Evolutionary conservation across 352 stramenopile species (phyloP), one percentile per base, ranked within the genome.

Genomic region (Phytophthora pluvialis): DNA sequence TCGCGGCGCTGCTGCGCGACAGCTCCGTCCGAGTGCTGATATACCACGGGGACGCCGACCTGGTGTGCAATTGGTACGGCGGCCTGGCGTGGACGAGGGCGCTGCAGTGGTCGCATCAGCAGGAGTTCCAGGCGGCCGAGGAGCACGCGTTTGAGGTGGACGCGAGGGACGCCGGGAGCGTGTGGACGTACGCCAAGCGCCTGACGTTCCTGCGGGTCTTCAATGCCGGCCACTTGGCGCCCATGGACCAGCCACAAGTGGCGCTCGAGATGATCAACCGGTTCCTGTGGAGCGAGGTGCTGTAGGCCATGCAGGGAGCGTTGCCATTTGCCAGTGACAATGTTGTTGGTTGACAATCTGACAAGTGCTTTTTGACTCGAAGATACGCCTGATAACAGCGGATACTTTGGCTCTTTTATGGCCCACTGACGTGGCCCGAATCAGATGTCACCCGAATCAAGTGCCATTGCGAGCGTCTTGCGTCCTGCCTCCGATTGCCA

Each of bases 31-130:
- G 80, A 5, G 93, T 98, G 26, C 74, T 99, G 12, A 95, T 99
- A 55, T 99, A 99, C 79, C 86, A 93, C n/a, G 97, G 97, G 39
- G 97, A 99, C 71, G 81, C 93, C 16, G 97, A 99, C 64, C 94
- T 98, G 60, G 97, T 98, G 64, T 98, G 94, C 81, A 99, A 99
- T 66, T 99, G 97, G 82, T 67, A 97, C 36, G 96, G 95, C 10
- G 98, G 98, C 53, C 67, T 96, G 60, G 94, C 94, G 16, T 99
- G 95, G 95, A 98, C 91, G 8, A 66, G 85, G 1, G 84, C 75
- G 28, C 72, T 99, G 44, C 75, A 97, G 21, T 99, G 97, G 97
- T 67, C 63, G 25, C 87, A 96, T 61, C 78, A 89, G 46, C 64
- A 75, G 9, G 83, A 81, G 8, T 99, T 98, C 78, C 83, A 95